Percentiles rank a stretch among this genome's conserved stretches.
Evolutionary conservation across 2,329 filamentous ascomycete genomes (phyloP).

Genomic region (Scedosporium boydii): DNA sequence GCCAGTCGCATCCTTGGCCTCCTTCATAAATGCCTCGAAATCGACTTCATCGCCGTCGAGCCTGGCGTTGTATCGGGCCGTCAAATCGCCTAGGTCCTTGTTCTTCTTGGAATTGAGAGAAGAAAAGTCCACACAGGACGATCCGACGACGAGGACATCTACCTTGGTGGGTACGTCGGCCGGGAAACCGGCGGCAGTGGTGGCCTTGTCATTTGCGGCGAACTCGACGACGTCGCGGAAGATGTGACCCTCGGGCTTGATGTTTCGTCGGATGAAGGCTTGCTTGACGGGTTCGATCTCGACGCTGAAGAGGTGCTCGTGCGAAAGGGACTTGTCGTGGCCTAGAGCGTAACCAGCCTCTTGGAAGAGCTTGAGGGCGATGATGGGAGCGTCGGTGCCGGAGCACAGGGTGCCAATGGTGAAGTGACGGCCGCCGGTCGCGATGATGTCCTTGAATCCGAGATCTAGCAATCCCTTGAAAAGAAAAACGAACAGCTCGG

Average conservation of each 20-base stretch:
- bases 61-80: neutral
- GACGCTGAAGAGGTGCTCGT: conserved; percentile 50
- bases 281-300: conserved; percentile 58
- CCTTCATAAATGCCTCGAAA: conserved; percentile 1
- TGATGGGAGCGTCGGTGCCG: conserved; percentile 65
- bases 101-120: conserved; percentile 41
- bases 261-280: conserved; percentile 54
- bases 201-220: conserved; percentile 31
- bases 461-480: neutral
- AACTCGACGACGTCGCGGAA: conserved; percentile 53
- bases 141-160: conserved; percentile 63
- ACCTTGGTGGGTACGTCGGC: conserved; percentile 44
- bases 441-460: neutral
- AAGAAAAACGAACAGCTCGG: too few relatives aligned
- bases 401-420: conserved; percentile 66
- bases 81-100: conserved; percentile 27
- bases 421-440: conserved; percentile 3
- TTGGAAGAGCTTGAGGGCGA: conserved; percentile 51
- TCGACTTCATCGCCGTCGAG: neutral
- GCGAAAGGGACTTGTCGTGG: conserved; percentile 25
- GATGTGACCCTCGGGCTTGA: conserved; percentile 34
- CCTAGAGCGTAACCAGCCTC: conserved; percentile 26
- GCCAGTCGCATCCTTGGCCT: conserved; percentile 44
- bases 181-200: conserved; percentile 57
- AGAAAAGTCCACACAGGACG: conserved; percentile 70